phyloP scores from a whole-genome alignment of 495 filamentous ascomycete species.

The Pyrenula massariospora region DNA sequence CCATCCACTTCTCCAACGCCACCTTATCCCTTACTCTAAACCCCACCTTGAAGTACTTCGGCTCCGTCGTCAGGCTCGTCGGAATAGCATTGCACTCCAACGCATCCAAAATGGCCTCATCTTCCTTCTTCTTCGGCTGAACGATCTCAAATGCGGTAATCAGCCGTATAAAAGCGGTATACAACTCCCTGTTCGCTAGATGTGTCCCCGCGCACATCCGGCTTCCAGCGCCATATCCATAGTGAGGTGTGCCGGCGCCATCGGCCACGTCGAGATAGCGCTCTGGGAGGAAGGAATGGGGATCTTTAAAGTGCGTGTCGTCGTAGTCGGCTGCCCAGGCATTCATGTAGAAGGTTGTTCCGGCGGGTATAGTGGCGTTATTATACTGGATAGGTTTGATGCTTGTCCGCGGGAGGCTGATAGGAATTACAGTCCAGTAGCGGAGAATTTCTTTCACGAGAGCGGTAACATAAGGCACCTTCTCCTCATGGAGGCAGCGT shows the following conservation, averaged over 20 bases:
- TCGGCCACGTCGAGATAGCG: constrained; percentile 50
- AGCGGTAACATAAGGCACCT: constrained; percentile 58
- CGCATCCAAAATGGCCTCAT: constrained; percentile 44
- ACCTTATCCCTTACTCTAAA: constrained; percentile 34
- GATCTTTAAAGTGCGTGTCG: constrained; percentile 47
- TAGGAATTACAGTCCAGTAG: constrained; percentile 65
- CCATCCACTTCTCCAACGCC: constrained; percentile 37
- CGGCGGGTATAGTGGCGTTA: constrained; percentile 46
- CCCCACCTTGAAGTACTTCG: constrained; percentile 55
- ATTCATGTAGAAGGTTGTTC: constrained; percentile 62
- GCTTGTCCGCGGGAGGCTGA: constrained; percentile 53
- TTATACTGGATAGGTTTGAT: constrained; percentile 54
- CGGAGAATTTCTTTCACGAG: constrained; percentile 58
- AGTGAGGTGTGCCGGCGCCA: constrained; percentile 52
- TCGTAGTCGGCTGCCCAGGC: constrained; percentile 63
- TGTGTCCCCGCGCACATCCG: constrained; percentile 65
- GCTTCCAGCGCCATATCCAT: constrained; percentile 58
- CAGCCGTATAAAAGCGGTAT: constrained; percentile 55
- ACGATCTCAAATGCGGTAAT: constrained; percentile 53
- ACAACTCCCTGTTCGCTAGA: constrained; percentile 55
- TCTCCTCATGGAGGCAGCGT: constrained; percentile 53
- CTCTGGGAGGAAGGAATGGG: constrained; percentile 47
- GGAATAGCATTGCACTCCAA: constrained; percentile 52
- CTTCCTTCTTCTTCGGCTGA: constrained; percentile 21
- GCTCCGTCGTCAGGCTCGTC: constrained; percentile 57